Conservation (phyloP, 495 filamentous ascomycete species). For the Pyrenopolyporus hunteri region DNA sequence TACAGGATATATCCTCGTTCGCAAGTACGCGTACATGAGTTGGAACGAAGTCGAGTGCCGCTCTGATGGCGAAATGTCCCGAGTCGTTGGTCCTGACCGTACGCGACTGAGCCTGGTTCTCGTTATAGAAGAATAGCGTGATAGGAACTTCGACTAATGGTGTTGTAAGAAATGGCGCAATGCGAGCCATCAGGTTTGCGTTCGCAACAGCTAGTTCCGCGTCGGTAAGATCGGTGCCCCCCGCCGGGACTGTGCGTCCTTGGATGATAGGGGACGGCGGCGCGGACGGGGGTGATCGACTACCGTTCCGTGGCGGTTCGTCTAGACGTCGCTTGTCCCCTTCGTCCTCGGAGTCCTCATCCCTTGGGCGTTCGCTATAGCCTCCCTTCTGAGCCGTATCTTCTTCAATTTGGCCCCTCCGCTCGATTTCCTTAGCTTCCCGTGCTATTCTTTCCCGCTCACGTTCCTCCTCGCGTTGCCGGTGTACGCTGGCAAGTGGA, state of each 20-base stretch:
- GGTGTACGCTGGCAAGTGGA: constrained; percentile 34
- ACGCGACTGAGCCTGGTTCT: constrained; percentile 73
- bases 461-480: constrained; percentile 49
- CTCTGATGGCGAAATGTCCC: constrained; percentile 82
- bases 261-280: constrained; percentile 46
- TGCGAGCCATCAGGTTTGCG: constrained; percentile 79
- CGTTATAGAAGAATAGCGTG: constrained; percentile 92
- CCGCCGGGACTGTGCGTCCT: constrained; percentile 43
- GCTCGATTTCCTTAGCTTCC: constrained; percentile 76
- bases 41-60: constrained; percentile 84
- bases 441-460: constrained; percentile 68
- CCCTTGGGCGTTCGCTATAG: constrained; percentile 52
- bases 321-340: constrained; percentile 14
- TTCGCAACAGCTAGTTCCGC: constrained; percentile 82
- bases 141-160: constrained; percentile 75
- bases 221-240: constrained; percentile 63
- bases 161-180: constrained; percentile 86
- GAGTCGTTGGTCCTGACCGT: constrained; percentile 81
- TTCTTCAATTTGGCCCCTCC: constrained; percentile 70
- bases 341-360: constrained; percentile 43
- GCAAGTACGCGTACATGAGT: constrained; percentile 87
- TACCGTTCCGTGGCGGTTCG: constrained; percentile 24
- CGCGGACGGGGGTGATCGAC: constrained; percentile 32
- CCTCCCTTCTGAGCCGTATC: constrained; percentile 70
- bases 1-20: constrained; percentile 81